These are phyloP conservation scores for Zasmidium citrigriseum DNA, from an alignment of 2,329 filamentous ascomycete genomes.

Conservation along the genomic window DNA sequence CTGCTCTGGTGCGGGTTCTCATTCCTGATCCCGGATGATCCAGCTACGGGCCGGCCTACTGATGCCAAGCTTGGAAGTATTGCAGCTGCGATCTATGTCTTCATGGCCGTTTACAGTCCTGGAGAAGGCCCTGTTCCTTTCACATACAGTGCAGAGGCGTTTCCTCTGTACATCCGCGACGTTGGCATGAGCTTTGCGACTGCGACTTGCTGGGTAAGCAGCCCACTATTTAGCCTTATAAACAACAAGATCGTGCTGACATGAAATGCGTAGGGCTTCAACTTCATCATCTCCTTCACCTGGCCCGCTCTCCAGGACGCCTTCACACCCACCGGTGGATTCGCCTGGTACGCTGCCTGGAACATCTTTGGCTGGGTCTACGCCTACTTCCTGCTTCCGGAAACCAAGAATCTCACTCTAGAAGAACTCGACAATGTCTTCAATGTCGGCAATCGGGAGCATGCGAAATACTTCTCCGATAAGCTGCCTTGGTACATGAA, in stretches of 20 bases:
- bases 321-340: conserved; percentile 54
- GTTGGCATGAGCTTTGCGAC: conserved; percentile 47
- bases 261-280: conserved; percentile 20
- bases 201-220: conserved; percentile 53
- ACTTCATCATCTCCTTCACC: conserved; percentile 33
- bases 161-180: conserved; percentile 45
- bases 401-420: conserved; percentile 55
- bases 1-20: conserved; percentile 50
- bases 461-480: conserved; percentile 28
- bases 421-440: conserved; percentile 64
- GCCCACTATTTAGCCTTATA: not conserved
- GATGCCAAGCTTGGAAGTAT: conserved; percentile 38
- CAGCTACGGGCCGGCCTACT: conserved; percentile 1
- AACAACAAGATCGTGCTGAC: not conserved
- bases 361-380: conserved; percentile 28
- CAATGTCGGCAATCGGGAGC: conserved; percentile 26
- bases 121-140: conserved; percentile 49
- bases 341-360: conserved; percentile 58
- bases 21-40: conserved; percentile 36
- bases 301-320: conserved; percentile 53
- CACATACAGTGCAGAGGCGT: conserved; percentile 47
- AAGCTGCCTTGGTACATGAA: conserved; percentile 28
- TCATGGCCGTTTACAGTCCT: conserved; percentile 36
- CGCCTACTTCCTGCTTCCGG: conserved; percentile 32
- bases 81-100: conserved; percentile 38